phyloP scores from a whole-genome alignment of 352 stramenopile species.

The Globisporangium apiculatum region DNA sequence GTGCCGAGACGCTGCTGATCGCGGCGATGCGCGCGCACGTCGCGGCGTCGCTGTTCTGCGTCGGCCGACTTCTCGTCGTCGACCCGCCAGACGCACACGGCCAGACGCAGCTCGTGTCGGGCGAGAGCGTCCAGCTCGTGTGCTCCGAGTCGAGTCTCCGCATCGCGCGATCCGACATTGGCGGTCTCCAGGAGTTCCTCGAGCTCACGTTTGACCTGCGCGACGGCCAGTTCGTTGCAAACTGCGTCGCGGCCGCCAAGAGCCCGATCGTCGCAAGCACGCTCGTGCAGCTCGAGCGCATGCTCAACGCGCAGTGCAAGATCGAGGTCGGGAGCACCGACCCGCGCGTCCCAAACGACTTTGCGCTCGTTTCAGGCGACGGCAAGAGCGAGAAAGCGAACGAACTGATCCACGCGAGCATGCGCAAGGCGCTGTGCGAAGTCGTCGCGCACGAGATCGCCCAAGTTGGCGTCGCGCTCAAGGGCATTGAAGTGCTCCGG shows the following conservation, averaged over 20 bases:
- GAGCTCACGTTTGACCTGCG: constrained; percentile 80
- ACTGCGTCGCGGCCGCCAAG: constrained; percentile 57
- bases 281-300: constrained; percentile 57
- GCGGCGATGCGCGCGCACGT: constrained; percentile 72
- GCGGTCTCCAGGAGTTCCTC: constrained; percentile 66
- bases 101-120: constrained; percentile 57
- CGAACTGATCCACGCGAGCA: constrained; percentile 59
- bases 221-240: constrained; percentile 60
- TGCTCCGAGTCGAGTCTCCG: constrained; percentile 55
- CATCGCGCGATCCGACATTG: constrained; percentile 64
- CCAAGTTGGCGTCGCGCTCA: constrained; percentile 65
- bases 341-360: constrained; percentile 43
- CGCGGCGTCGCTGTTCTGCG: constrained; percentile 58
- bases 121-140: constrained; percentile 60
- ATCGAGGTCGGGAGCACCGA: constrained; percentile 51
- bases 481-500: constrained; percentile 74
- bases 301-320: constrained; percentile 76
- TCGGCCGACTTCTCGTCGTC: constrained; percentile 63
- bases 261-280: constrained; percentile 42
- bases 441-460: constrained; percentile 81
- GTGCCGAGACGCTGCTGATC: constrained; percentile 67
- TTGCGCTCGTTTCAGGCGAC: constrained; percentile 64
- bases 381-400: constrained; percentile 65
- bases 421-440: constrained; percentile 69
- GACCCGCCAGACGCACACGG: constrained; percentile 50